phyloP scores from a whole-genome alignment of 2,329 filamentous ascomycete species.

The Talaromyces sp. region DNA sequence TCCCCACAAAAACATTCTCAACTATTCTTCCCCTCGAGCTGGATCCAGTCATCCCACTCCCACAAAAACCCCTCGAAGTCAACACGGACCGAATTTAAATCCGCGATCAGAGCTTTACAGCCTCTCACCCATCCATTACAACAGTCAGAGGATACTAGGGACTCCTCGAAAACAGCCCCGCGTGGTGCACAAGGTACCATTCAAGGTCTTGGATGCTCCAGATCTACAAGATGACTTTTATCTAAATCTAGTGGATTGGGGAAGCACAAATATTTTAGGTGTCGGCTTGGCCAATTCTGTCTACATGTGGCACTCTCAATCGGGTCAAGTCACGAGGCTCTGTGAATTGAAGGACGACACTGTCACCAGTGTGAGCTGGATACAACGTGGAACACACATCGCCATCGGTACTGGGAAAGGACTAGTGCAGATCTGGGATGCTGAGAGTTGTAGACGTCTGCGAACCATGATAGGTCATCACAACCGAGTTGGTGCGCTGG shows the following conservation, averaged over 20 bases:
- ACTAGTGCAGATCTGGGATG: constrained; percentile 96
- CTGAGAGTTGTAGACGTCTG: constrained; percentile 74
- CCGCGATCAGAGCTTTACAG: constrained; percentile 91
- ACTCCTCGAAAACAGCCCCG: constrained; percentile 84
- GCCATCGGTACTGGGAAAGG: constrained; percentile 94
- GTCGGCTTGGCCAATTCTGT: constrained; percentile 90
- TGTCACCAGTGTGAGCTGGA: constrained; percentile 97
- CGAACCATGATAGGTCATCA: constrained; percentile 97
- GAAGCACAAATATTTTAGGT: constrained; percentile 86
- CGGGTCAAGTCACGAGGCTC: constrained; percentile 85
- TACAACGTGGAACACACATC: constrained; percentile 87
- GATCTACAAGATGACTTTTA: constrained; percentile 98
- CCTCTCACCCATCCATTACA: constrained; percentile 85
- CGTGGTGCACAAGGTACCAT: constrained; percentile 91
- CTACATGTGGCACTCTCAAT: constrained; percentile 96
- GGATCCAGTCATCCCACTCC: constrained; percentile 80
- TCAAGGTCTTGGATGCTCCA: constrained; percentile 94
- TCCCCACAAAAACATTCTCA: constrained; percentile 95
- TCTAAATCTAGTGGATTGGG: constrained; percentile 95
- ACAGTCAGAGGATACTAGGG: constrained; percentile 87
- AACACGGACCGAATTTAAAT: constrained; percentile 83
- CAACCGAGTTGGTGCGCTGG: constrained; percentile 83
- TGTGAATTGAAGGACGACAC: constrained; percentile 90
- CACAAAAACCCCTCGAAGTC: constrained; percentile 80
- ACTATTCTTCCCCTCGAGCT: constrained; percentile 72